Evolutionary conservation across 1,284 basidiomycete genomes (phyloP).

Genomic region (Melampsora abietis-canadensis): DNA sequence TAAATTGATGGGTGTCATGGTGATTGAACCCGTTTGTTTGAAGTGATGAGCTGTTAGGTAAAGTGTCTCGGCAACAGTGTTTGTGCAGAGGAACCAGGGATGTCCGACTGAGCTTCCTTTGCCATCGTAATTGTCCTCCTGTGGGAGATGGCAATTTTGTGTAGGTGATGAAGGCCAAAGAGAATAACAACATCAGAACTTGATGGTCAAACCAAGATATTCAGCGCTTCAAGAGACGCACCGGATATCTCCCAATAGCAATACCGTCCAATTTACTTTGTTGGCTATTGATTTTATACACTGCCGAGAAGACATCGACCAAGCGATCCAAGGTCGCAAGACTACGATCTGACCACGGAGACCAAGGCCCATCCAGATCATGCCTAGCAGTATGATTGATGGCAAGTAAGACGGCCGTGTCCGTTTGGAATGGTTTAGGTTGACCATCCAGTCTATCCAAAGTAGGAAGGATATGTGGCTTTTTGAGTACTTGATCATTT

Average conservation of each 20-base stretch:
- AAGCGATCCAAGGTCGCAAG: conserved; percentile 45
- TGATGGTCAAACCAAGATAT: background rate
- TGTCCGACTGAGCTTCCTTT: conserved; percentile 44
- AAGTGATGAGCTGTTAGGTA: conserved; percentile 44
- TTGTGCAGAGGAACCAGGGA: conserved; percentile 46
- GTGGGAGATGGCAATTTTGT: background rate
- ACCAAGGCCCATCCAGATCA: conserved; percentile 38
- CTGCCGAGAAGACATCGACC: conserved; percentile 43
- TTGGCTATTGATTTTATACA: conserved; percentile 45
- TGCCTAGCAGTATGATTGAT: conserved; percentile 34
- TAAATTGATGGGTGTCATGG: conserved; percentile 29
- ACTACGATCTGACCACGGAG: conserved; percentile 44
- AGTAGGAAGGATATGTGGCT: conserved; percentile 45
- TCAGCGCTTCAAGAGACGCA: background rate
- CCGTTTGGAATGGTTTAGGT: conserved; percentile 45
- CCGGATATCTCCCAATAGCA: conserved; percentile 41
- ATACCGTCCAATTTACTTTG: conserved; percentile 34
- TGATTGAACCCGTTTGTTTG: conserved; percentile 16
- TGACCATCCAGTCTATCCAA: conserved; percentile 44
- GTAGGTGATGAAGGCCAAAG: background rate
- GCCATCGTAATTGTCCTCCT: conserved; percentile 47
- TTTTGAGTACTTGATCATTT: conserved; percentile 8
- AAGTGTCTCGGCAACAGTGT: conserved; percentile 44
- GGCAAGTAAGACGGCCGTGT: conserved; percentile 43
- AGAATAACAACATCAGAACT: background rate